Conservation (phyloP, 208 protist species). For the Phytomonas sp. region DNA sequence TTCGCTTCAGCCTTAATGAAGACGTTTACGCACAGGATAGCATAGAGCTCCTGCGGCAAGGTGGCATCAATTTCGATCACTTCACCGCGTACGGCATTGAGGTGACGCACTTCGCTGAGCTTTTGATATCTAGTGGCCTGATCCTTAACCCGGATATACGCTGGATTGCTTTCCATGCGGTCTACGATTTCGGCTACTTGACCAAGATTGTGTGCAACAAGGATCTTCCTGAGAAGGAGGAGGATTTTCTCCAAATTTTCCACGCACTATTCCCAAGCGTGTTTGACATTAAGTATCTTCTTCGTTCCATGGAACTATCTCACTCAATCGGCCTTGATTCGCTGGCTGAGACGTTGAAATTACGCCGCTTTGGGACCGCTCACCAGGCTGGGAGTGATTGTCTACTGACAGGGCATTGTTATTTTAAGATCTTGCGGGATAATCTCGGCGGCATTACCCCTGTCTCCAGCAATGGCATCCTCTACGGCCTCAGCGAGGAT, state of each 20-base stretch:
- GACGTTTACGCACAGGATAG: conserved; percentile 97
- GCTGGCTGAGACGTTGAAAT: conserved; percentile 92
- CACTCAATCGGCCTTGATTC: conserved; percentile 94
- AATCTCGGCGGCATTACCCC: conserved; percentile 77
- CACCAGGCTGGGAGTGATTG: conserved; percentile 96
- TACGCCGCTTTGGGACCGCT: conserved; percentile 89
- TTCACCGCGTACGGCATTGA: conserved; percentile 94
- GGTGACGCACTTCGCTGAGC: conserved; percentile 93
- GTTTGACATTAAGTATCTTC: conserved; percentile 99
- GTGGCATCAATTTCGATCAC: conserved; percentile 97
- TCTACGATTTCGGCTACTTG: conserved; percentile 98
- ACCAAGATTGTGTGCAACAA: conserved; percentile 94
- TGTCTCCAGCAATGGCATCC: conserved; percentile 81
- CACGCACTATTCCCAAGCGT: conserved; percentile 95
- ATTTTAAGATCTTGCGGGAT: conserved; percentile 95
- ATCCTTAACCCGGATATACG: conserved; percentile 93
- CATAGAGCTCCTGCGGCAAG: conserved; percentile 93
- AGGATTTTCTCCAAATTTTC: conserved; percentile 95
- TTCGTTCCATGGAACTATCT: conserved; percentile 87
- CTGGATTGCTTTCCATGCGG: conserved; percentile 98
- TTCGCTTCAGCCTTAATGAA: conserved; percentile 95
- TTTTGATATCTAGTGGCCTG: conserved; percentile 95
- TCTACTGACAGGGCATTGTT: conserved; percentile 96
- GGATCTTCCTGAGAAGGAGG: conserved; percentile 93
- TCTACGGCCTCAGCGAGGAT: conserved; percentile 94